phyloP scores from a whole-genome alignment of 768 basidiomycete genomes.

The Auricularia heimuer region DNA sequence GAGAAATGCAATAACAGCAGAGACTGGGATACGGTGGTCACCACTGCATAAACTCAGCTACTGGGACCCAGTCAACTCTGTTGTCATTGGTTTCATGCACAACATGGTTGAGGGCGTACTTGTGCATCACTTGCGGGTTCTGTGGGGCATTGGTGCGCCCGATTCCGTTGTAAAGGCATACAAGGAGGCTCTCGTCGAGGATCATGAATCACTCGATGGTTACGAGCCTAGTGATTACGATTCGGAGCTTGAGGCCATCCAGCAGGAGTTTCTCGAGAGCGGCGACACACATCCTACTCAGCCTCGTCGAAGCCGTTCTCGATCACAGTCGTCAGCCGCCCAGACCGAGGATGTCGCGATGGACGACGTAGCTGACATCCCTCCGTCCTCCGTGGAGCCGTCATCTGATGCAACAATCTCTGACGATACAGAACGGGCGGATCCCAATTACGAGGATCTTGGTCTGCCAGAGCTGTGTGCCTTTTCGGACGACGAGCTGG shows the following conservation, averaged over 20 bases:
- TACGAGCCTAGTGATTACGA: not conserved
- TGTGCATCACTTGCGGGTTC: slow-evolving; percentile 14
- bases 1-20: not conserved
- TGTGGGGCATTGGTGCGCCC: slow-evolving; percentile 11
- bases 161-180: not conserved
- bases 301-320: not conserved
- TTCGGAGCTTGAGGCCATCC: not conserved
- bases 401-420: not conserved
- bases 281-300: no score
- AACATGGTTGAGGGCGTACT: slow-evolving; percentile 21
- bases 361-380: not conserved
- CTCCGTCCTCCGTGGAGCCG: not conserved
- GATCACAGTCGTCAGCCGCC: not conserved
- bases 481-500: slow-evolving; percentile 4
- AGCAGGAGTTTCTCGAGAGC: not conserved
- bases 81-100: slow-evolving; percentile 23
- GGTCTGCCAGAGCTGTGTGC: not conserved
- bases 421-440: not conserved
- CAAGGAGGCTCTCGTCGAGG: not conserved
- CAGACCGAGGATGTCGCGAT: not conserved
- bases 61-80: slow-evolving; percentile 21
- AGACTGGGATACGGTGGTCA: slow-evolving; percentile 23
- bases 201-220: not conserved
- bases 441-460: not conserved
- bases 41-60: slow-evolving; percentile 19